These are phyloP conservation scores for Straminergon stramineum DNA, from an alignment of 225 moss, liverwort and hornwort species.

Conservation along the genomic window DNA sequence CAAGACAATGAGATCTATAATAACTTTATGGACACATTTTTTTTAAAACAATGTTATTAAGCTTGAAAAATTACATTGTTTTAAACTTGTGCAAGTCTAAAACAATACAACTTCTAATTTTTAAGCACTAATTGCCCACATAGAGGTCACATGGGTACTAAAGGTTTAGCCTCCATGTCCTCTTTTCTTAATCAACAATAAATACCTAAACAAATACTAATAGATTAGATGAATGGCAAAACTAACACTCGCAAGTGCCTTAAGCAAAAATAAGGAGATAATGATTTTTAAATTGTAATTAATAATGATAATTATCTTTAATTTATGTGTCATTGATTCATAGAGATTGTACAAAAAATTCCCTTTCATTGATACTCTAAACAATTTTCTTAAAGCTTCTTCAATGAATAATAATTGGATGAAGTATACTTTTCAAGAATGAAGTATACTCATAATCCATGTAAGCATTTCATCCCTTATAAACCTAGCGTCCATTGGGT, in stretches of 20 bases:
- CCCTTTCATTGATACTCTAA: too few relatives aligned
- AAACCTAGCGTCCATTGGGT: too few relatives aligned
- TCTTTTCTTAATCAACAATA: neutral
- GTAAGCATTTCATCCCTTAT: too few relatives aligned
- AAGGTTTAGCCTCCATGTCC: neutral
- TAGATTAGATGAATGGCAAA: neutral
- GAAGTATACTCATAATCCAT: too few relatives aligned
- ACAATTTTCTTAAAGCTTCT: too few relatives aligned
- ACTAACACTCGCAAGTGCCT: accelerated
- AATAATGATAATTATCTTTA: neutral
- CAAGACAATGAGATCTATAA: too few relatives aligned
- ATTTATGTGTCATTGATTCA: neutral
- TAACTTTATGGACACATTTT: too few relatives aligned
- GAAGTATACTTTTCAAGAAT: too few relatives aligned
- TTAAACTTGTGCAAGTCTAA: neutral
- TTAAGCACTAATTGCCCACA: neutral
- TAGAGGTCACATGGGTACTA: neutral
- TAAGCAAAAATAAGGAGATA: neutral
- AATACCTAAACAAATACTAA: neutral
- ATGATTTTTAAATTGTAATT: neutral
- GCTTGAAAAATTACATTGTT: neutral
- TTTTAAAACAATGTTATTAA: neutral
- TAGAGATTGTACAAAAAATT: neutral
- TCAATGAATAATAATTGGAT: too few relatives aligned
- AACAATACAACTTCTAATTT: neutral